phyloP scores from a whole-genome alignment of 495 filamentous ascomycete species.

The Penicillium atrosanguineum region DNA sequence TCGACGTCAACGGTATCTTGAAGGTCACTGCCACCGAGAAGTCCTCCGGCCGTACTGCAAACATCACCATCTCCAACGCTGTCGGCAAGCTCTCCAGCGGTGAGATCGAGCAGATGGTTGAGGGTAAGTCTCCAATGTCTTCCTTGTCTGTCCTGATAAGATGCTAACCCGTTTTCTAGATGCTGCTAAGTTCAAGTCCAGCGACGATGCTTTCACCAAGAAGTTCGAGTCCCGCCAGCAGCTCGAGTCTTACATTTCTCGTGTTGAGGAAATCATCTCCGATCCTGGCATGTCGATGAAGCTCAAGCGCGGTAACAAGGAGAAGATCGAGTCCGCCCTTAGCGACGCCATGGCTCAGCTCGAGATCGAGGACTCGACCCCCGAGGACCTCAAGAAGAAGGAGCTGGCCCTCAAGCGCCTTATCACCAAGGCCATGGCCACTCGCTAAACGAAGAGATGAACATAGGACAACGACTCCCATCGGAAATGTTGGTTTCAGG shows the following conservation, averaged over 20 bases:
- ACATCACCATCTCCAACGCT: constrained; percentile 99
- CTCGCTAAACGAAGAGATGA: constrained; percentile 58
- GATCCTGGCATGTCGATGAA: constrained; percentile 95
- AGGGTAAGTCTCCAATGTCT: constrained; percentile 52
- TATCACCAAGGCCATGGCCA: constrained; percentile 95
- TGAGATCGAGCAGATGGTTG: constrained; percentile 98
- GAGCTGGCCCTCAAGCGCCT: constrained; percentile 96
- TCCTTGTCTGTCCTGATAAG: background rate
- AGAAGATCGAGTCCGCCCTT: constrained; percentile 95
- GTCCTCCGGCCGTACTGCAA: constrained; percentile 94
- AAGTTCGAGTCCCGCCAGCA: constrained; percentile 97
- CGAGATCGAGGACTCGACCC: constrained; percentile 80
- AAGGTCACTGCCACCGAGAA: constrained; percentile 99
- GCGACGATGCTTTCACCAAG: constrained; percentile 98
- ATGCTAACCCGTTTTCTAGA: constrained; percentile 48
- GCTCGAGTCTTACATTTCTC: constrained; percentile 97
- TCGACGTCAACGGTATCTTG: constrained; percentile 99
- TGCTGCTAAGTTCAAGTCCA: constrained; percentile 97
- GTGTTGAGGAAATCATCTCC: constrained; percentile 97
- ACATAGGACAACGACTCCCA: constrained; percentile 25
- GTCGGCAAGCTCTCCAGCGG: constrained; percentile 94
- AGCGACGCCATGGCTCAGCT: constrained; percentile 84
- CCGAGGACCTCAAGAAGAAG: constrained; percentile 99
- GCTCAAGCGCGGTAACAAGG: constrained; percentile 98
- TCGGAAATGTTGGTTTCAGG: constrained; percentile 14